These are phyloP conservation scores for Cladophialophora psammophila DNA, from an alignment of 2,329 filamentous ascomycete species.

Conservation along the genomic window DNA sequence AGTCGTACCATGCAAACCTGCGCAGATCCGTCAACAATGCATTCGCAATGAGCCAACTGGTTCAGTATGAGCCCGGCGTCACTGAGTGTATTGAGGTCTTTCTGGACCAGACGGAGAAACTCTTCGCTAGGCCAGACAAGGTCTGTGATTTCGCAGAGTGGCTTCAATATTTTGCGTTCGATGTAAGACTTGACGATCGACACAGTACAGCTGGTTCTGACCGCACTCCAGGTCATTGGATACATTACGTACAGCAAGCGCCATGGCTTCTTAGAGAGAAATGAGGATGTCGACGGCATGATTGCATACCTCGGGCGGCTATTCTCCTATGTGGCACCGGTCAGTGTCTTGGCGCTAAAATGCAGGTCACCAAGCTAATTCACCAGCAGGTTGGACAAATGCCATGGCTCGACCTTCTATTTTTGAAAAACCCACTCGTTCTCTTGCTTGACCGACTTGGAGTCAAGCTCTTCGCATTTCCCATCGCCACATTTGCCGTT, in stretches of 20 bases:
- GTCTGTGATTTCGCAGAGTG: conserved; percentile 49
- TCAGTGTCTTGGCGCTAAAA: conserved; percentile 54
- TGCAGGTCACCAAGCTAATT: conserved; percentile 10
- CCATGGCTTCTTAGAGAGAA: conserved; percentile 47
- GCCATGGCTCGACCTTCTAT: conserved; percentile 39
- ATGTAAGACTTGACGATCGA: conserved; percentile 34
- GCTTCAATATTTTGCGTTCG: conserved; percentile 52
- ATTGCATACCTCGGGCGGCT: conserved; percentile 47
- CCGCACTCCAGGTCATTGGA: conserved; percentile 41
- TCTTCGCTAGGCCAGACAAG: conserved; percentile 54
- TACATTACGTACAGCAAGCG: conserved; percentile 48
- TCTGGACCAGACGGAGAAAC: conserved; percentile 65
- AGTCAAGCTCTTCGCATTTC: conserved; percentile 72
- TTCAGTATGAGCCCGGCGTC: conserved; percentile 71
- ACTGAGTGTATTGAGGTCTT: conserved; percentile 77
- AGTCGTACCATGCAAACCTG: conserved; percentile 75
- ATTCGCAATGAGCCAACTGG: conserved; percentile 54
- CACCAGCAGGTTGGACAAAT: conserved; percentile 37
- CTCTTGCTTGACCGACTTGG: conserved; percentile 72
- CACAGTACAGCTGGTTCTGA: not conserved
- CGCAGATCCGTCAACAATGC: conserved; percentile 77
- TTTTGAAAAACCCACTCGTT: conserved; percentile 41
- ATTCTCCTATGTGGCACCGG: conserved; percentile 73
- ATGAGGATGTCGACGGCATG: conserved; percentile 47
- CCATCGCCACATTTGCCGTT: conserved; percentile 75